phyloP scores from a whole-genome alignment of 805 yeast species.

The Barnettozyma pratensis region DNA sequence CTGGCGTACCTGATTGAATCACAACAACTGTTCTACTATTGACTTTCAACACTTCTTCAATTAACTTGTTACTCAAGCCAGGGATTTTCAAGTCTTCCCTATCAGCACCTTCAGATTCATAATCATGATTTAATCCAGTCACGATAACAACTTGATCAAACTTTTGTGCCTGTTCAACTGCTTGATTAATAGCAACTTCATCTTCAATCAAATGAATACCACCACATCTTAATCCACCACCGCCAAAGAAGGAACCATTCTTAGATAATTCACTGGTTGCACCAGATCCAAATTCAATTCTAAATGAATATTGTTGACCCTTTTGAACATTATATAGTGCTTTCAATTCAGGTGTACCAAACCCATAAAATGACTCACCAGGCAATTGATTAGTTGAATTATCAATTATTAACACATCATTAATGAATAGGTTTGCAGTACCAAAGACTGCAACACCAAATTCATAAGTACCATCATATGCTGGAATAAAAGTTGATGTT shows the following conservation, averaged over 20 bases:
- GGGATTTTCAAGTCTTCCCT: constrained; percentile 49
- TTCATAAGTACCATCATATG: constrained; percentile 39
- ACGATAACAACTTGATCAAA: constrained; percentile 50
- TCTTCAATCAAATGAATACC: constrained; percentile 25
- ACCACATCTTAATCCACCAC: constrained; percentile 30
- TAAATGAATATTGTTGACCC: constrained; percentile 39
- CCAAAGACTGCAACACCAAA: constrained; percentile 52
- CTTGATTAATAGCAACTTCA: constrained; percentile 30
- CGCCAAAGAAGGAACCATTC: constrained; percentile 24
- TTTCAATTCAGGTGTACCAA: constrained; percentile 45
- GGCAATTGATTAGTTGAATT: constrained; percentile 44
- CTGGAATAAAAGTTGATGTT: constrained; percentile 40
- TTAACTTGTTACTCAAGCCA: constrained; percentile 41
- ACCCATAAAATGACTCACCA: constrained; percentile 49
- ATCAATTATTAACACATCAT: constrained; percentile 47
- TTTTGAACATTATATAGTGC: constrained; percentile 32
- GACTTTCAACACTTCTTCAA: constrained; percentile 40
- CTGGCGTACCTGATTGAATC: constrained; percentile 61
- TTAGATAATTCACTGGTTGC: constrained; percentile 27
- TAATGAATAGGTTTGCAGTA: constrained; percentile 47
- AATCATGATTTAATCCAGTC: constrained; percentile 49
- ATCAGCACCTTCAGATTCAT: constrained; percentile 61
- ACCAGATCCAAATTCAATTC: constrained; percentile 46
- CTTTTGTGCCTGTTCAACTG: constrained; percentile 41
- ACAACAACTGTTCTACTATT: constrained; percentile 51